These are phyloP conservation scores for Erythrophleum fordii DNA, from an alignment of 306 rosid genomes.

Conservation along the genomic window DNA sequence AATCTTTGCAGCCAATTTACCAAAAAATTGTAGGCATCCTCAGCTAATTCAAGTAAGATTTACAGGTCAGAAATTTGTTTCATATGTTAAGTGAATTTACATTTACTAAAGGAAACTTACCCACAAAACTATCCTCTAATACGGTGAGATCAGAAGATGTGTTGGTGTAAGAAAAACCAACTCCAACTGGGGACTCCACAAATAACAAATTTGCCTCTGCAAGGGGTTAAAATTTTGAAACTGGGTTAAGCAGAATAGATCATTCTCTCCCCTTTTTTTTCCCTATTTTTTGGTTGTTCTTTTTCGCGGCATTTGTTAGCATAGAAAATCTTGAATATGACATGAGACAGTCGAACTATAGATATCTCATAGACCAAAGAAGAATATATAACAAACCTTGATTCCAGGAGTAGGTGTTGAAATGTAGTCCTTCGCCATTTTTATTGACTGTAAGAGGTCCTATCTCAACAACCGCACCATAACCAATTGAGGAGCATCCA, in stretches of 20 bases:
- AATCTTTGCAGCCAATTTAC: conserved; percentile 61
- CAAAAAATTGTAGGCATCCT: conserved; percentile 66
- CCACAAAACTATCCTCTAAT: conserved; percentile 58
- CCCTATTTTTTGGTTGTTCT: too few species aligned
- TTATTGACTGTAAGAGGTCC: conserved; percentile 56
- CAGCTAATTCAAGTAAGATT: conserved; percentile 47
- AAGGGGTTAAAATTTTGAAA: conserved; percentile 19
- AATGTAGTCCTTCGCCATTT: conserved; percentile 53
- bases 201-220: conserved; percentile 66
- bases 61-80: conserved; percentile 5
- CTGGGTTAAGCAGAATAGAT: neutral
- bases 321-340: neutral
- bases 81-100: conserved; percentile 9
- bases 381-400: conserved; percentile 43
- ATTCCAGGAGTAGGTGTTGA: conserved; percentile 56
- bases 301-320: conserved; percentile 20
- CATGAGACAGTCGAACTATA: neutral
- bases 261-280: neutral
- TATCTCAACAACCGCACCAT: conserved; percentile 59
- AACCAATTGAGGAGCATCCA: conserved; percentile 68
- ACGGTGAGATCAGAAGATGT: conserved; percentile 62
- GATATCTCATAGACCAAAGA: neutral
- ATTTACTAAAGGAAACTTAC: conserved; percentile 38
- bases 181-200: conserved; percentile 69
- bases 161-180: conserved; percentile 63